phyloP scores from a whole-genome alignment of 1,284 basidiomycete genomes.

The Cronartium quercuum region DNA sequence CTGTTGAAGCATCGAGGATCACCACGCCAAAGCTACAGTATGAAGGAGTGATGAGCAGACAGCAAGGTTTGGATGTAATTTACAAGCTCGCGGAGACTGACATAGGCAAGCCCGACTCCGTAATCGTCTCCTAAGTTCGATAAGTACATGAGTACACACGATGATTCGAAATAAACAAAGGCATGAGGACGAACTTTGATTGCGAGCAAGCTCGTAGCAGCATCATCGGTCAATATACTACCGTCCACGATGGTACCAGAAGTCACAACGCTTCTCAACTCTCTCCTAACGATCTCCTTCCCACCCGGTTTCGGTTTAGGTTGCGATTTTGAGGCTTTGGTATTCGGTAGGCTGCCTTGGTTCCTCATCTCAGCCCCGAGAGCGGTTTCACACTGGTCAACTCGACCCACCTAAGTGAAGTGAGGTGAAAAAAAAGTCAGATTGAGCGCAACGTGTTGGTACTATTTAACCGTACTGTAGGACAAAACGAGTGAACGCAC shows the following conservation, averaged over 20 bases:
- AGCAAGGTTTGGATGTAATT: not conserved
- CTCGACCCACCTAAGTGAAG: constrained; percentile 63
- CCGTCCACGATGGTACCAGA: constrained; percentile 93
- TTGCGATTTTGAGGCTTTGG: constrained; percentile 41
- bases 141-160: not conserved
- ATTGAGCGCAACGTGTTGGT: constrained; percentile 41
- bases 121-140: constrained; percentile 5
- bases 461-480: not conserved
- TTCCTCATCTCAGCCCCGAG: constrained; percentile 58
- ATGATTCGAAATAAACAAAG: not conserved
- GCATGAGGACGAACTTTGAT: constrained; percentile 59
- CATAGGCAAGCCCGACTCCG: constrained; percentile 39
- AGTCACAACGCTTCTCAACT: constrained; percentile 91
- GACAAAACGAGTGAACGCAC: not conserved
- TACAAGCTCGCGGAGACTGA: constrained; percentile 40
- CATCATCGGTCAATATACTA: constrained; percentile 79
- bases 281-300: constrained; percentile 55
- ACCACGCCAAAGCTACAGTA: constrained; percentile 71
- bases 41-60: not conserved
- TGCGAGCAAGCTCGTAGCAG: constrained; percentile 89
- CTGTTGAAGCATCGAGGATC: constrained; percentile 91
- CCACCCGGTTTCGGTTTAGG: constrained; percentile 40
- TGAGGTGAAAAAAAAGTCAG: constrained; percentile 17
- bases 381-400: constrained; percentile 94
- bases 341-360: constrained; percentile 50